Conservation (phyloP, 495 filamentous ascomycete genomes). For the Podospora tetraspora region DNA sequence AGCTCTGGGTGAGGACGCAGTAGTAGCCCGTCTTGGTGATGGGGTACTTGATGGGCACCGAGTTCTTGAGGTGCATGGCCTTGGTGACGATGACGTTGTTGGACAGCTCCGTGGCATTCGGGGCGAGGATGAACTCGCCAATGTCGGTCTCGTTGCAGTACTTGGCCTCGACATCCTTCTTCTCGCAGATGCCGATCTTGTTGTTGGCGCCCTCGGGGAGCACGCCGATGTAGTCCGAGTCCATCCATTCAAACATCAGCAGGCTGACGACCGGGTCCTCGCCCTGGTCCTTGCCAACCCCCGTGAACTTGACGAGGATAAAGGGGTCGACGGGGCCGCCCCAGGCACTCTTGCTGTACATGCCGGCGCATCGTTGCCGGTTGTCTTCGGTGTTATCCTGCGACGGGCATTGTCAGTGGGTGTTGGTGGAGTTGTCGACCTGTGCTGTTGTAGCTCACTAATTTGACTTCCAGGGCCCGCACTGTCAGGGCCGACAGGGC, state of each 20-base stretch:
- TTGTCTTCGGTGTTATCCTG: slow-evolving; percentile 72
- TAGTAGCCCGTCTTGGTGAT: slow-evolving; percentile 92
- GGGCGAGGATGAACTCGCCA: slow-evolving; percentile 77
- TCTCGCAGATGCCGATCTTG: slow-evolving; percentile 72
- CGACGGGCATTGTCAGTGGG: slow-evolving; percentile 1
- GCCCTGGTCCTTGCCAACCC: slow-evolving; percentile 46
- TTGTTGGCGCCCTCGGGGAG: slow-evolving; percentile 31
- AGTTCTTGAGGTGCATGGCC: slow-evolving; percentile 75
- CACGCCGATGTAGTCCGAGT: slow-evolving; percentile 73
- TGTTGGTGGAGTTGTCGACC: neutral
- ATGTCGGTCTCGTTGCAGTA: slow-evolving; percentile 68
- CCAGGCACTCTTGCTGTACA: slow-evolving; percentile 92
- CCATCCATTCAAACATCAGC: slow-evolving; percentile 90
- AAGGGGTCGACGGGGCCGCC: slow-evolving; percentile 83
- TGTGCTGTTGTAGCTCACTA: slow-evolving; percentile 20
- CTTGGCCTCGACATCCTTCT: slow-evolving; percentile 56
- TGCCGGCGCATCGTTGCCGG: slow-evolving; percentile 83
- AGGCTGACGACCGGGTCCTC: slow-evolving; percentile 76
- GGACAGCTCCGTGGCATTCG: slow-evolving; percentile 64
- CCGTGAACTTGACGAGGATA: slow-evolving; percentile 77
- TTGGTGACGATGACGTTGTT: slow-evolving; percentile 66
- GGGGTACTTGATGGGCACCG: slow-evolving; percentile 67
- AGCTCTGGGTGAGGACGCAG: slow-evolving; percentile 66
- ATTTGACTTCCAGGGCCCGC: slow-evolving; percentile 59
- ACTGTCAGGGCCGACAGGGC: slow-evolving; percentile 53